These are phyloP conservation scores for Trematosphaeria pertusa DNA, from an alignment of 2,329 filamentous ascomycete genomes.

Conservation along the genomic window DNA sequence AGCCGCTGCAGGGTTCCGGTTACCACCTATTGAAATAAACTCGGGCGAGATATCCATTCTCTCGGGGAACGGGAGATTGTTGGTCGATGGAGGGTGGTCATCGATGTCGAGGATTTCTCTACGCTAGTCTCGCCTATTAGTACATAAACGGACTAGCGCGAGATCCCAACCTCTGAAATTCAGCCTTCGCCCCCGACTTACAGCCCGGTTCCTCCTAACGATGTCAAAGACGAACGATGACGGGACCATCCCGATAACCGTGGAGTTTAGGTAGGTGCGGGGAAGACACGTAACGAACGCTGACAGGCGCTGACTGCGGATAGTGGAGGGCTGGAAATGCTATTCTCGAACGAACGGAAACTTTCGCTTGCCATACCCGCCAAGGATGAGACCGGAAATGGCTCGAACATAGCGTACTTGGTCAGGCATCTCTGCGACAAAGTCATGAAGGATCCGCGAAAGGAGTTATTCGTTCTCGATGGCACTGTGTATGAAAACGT, in stretches of 20 bases:
- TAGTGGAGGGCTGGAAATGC: slow-evolving; percentile 88
- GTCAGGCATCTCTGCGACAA: slow-evolving; percentile 80
- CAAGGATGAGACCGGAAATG: slow-evolving; percentile 63
- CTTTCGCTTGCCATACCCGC: slow-evolving; percentile 74
- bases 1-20: slow-evolving; percentile 85
- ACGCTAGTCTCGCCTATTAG: slow-evolving; percentile 40
- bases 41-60: slow-evolving; percentile 46
- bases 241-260: slow-evolving; percentile 63
- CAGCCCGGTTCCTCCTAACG: too few relatives aligned
- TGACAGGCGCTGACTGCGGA: slow-evolving; percentile 14
- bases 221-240: slow-evolving; percentile 16
- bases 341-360: slow-evolving; percentile 83
- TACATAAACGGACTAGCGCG: slow-evolving; percentile 19
- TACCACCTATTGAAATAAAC: slow-evolving; percentile 81
- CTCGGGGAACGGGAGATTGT: slow-evolving; percentile 13
- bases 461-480: slow-evolving; percentile 89
- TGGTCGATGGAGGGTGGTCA: slow-evolving; percentile 19
- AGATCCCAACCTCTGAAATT: too few relatives aligned
- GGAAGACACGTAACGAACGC: not conserved
- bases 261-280: slow-evolving; percentile 73
- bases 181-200: too few relatives aligned
- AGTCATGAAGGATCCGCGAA: slow-evolving; percentile 81
- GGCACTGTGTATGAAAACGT: slow-evolving; percentile 88
- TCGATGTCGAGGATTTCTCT: slow-evolving; percentile 35
- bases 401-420: slow-evolving; percentile 75